These are phyloP conservation scores for Pholiota molesta DNA, from an alignment of 768 basidiomycete species.

Conservation along the genomic window DNA sequence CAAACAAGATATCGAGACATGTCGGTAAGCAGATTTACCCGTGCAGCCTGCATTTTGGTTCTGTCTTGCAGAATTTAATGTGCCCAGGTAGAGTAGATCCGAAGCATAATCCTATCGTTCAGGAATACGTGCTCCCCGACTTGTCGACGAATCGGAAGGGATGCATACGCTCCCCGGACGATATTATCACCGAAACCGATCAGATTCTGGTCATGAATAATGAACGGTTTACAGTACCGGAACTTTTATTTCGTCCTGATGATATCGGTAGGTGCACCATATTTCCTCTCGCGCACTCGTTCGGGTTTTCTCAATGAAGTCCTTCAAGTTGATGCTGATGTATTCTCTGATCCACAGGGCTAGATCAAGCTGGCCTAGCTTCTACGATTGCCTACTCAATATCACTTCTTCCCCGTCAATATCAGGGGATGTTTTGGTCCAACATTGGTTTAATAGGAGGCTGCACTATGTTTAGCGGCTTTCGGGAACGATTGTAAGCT, in stretches of 20 bases:
- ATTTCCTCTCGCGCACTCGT: conserved; percentile 11
- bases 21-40: conserved; percentile 59
- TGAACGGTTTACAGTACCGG: conserved; percentile 92
- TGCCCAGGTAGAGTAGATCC: conserved; percentile 48
- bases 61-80: conserved; percentile 21
- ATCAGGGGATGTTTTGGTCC: conserved; percentile 94
- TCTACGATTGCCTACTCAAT: conserved; percentile 79
- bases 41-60: background rate
- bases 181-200: conserved; percentile 55
- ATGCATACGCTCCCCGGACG: conserved; percentile 53
- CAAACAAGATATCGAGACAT: conserved; percentile 71
- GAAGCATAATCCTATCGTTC: conserved; percentile 68
- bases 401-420: conserved; percentile 70
- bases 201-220: conserved; percentile 86
- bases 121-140: conserved; percentile 92
- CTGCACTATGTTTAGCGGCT: conserved; percentile 72
- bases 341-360: conserved; percentile 43
- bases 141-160: conserved; percentile 69
- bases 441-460: conserved; percentile 93
- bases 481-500: conserved; percentile 49
- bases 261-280: conserved; percentile 70
- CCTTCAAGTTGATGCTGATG: background rate
- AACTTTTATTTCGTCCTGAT: conserved; percentile 87
- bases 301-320: background rate
- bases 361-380: conserved; percentile 82